Evolutionary conservation across 2,329 filamentous ascomycete species (phyloP), one percentile per base, ranked within the genome.

Genomic region (Stemphylium beticola): DNA sequence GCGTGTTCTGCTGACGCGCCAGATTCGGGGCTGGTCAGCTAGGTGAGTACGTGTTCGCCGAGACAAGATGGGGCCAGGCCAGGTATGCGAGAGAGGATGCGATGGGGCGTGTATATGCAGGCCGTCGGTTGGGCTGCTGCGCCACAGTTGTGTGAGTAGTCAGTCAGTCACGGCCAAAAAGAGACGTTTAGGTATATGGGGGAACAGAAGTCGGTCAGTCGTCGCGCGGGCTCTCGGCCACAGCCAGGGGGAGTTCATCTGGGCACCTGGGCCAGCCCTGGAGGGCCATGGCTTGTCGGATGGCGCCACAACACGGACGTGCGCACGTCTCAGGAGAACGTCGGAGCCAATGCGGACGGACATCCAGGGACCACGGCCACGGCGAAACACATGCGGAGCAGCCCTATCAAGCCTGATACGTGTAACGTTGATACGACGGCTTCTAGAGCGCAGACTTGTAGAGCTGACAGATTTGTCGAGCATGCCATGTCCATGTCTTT

Each of bases 291-390:
- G 46, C 18, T 20, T 40, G 39, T 39, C 24, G 33, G 39, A 38
- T 38, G 40, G 57, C 54, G 60, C 57, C 55, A 58, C 53, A 31
- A 50, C 45, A 59, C 53, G 55, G 57, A 50, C 57, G 36, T 24
- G 49, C 51, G 54, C 59, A 60, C 61, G 66, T 68, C 64, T 69
- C 65, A 69, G 65, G 65, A 65, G 67, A 64, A 60, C 45, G 32
- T 61, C 40, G 40, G 49, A 31, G 49, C 55, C 63, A 62, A 67
- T 57, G 56, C 57, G 15, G 20, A 12, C 17, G 61, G 65, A 54
- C 53, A 42, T 36, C 33, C 34, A 43, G 39, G 38, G 50, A 33
- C 39, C 40, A 40, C 42, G 49, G 46, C 52, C 32, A 31, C 32
- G 22, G 39, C 44, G 49, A 53, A 56, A 60, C 55, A 52, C 57